Conservation (phyloP, 2,329 filamentous ascomycete genomes). For the Arthroderma uncinatum region DNA sequence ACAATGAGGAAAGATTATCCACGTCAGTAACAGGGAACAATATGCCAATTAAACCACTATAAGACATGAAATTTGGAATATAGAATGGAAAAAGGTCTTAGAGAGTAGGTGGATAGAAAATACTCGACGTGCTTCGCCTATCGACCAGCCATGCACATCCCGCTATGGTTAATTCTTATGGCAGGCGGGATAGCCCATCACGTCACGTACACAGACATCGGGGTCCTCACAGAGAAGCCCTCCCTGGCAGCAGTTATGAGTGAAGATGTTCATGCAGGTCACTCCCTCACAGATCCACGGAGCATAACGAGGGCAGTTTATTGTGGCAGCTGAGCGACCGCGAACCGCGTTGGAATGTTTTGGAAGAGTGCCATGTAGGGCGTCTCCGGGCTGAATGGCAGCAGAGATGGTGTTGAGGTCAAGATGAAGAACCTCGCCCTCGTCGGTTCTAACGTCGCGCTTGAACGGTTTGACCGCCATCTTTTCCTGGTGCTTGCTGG, state of each 20-base stretch:
- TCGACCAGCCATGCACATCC: not conserved
- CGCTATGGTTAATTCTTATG: not conserved
- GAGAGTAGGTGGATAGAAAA: not conserved
- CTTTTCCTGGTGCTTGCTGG: slow-evolving; percentile 2
- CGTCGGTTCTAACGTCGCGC: not conserved
- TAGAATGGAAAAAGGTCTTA: too few relatives aligned
- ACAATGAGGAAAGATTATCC: too few relatives aligned
- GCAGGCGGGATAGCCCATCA: slow-evolving; percentile 2
- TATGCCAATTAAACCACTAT: too few relatives aligned
- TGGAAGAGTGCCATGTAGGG: not conserved
- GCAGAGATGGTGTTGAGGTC: slow-evolving; percentile 7
- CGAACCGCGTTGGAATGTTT: not conserved
- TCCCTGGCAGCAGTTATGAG: slow-evolving; percentile 13
- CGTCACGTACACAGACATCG: slow-evolving; percentile 6
- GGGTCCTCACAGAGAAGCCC: slow-evolving; percentile 9
- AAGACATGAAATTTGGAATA: too few relatives aligned
- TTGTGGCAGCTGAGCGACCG: not conserved
- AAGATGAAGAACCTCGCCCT: slow-evolving; percentile 6
- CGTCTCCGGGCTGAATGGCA: slow-evolving; percentile 7
- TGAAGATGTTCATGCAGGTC: slow-evolving; percentile 12
- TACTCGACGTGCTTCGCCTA: not conserved
- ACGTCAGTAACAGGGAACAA: too few relatives aligned
- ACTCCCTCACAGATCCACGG: slow-evolving; percentile 11
- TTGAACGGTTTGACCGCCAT: not conserved
- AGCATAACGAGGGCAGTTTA: not conserved